These are phyloP conservation scores for Aureobasidium namibiae DNA, from an alignment of 2,329 filamentous ascomycete genomes.

Conservation along the genomic window DNA sequence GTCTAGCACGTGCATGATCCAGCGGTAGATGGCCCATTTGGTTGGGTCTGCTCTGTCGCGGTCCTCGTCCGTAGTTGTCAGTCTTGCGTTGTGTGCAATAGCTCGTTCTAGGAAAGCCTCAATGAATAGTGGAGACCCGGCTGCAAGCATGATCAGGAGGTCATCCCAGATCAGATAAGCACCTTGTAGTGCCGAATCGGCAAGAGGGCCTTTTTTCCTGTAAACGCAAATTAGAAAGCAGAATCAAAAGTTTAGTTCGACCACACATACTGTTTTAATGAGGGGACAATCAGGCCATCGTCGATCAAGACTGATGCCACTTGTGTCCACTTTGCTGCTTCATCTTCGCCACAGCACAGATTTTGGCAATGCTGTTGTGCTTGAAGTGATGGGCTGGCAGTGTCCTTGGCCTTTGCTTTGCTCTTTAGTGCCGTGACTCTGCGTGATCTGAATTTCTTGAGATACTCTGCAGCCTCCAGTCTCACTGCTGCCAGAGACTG, in stretches of 20 bases:
- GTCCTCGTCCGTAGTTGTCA: neutral
- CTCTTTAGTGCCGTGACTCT: conserved; percentile 8
- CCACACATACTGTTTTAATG: conserved; percentile 24
- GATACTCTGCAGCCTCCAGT: neutral
- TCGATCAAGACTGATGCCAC: conserved; percentile 24
- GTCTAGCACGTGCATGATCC: conserved; percentile 41
- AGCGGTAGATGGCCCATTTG: conserved; percentile 34
- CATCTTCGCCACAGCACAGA: neutral
- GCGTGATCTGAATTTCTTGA: conserved; percentile 10
- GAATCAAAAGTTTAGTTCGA: neutral
- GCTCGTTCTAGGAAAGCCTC: conserved; percentile 11
- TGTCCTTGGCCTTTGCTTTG: neutral
- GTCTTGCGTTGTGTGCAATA: neutral
- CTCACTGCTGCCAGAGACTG: neutral
- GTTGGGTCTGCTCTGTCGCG: conserved; percentile 27
- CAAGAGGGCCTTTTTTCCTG: conserved; percentile 3
- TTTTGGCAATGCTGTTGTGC: conserved; percentile 5
- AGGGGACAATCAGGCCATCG: conserved; percentile 30
- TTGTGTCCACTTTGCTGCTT: conserved; percentile 7
- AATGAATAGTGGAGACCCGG: neutral
- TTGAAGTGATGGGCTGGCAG: neutral
- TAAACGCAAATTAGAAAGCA: conserved; percentile 10
- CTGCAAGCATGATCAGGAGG: conserved; percentile 23
- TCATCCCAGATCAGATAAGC: conserved; percentile 39
- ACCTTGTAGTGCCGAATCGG: conserved; percentile 28